Evolutionary conservation across 1,284 basidiomycete genomes (phyloP).

Genomic region (Testicularia cyperi): DNA sequence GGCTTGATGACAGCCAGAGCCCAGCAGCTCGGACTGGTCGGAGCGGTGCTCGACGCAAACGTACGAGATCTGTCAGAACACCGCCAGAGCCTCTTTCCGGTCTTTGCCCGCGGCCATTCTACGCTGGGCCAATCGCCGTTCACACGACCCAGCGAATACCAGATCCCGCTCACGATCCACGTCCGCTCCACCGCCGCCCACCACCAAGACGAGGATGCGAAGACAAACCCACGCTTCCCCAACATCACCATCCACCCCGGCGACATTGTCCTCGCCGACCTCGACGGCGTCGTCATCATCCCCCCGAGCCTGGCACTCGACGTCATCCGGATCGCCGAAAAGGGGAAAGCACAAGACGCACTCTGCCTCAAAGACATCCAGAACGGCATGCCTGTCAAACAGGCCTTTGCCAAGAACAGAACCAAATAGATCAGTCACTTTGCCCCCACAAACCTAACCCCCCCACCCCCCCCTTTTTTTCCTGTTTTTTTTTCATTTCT

Average conservation of each 20-base stretch:
- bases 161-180: slow-evolving; percentile 71
- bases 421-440: slow-evolving; percentile 66
- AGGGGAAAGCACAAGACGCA: slow-evolving; percentile 71
- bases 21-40: slow-evolving; percentile 69
- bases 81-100: slow-evolving; percentile 66
- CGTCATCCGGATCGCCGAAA: slow-evolving; percentile 68
- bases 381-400: slow-evolving; percentile 72
- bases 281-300: slow-evolving; percentile 85
- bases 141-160: slow-evolving; percentile 77
- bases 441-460: too few species aligned
- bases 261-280: slow-evolving; percentile 81
- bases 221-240: slow-evolving; percentile 57
- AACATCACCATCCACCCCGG: slow-evolving; percentile 71
- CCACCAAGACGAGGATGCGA: slow-evolving; percentile 1
- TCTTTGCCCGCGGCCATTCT: slow-evolving; percentile 73
- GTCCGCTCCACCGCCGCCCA: slow-evolving; percentile 33
- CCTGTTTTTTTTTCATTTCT: too few species aligned
- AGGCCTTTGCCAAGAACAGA: slow-evolving; percentile 75
- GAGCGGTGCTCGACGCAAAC: slow-evolving; percentile 76
- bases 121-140: slow-evolving; percentile 86
- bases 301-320: slow-evolving; percentile 67
- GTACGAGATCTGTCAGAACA: slow-evolving; percentile 82
- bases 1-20: slow-evolving; percentile 87
- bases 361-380: slow-evolving; percentile 76
- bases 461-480: too few species aligned